Base-by-base conservation (phyloP, 2,329 filamentous ascomycete genomes). In the Verticillium longisporum region DNA sequence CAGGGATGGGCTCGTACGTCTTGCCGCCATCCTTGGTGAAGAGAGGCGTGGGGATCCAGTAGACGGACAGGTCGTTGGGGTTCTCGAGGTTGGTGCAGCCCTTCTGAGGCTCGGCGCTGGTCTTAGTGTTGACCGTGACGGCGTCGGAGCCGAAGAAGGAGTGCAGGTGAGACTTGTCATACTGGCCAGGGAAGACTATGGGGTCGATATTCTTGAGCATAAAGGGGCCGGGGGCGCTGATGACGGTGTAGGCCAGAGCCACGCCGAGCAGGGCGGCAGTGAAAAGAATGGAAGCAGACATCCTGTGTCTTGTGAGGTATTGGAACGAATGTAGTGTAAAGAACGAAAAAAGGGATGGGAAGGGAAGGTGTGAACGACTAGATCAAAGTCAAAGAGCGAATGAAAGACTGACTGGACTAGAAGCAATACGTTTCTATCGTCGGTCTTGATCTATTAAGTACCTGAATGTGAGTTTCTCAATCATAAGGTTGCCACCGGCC, bases 71-170 rank as follows among this genome's bases (percentile, higher is more conserved):
- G 60, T 81, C 78, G 61, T 81, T 80, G 32, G 77, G 75, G 69
- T 80, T 80, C 63, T 78, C 69, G 21, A 71, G 74, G 18, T 72
- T 76, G 32, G 77, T 75, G 71, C 78, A 81, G 13, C 78, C 78
- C 11, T 68, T 65, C 50, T 78, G 76, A 1, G 81, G 71, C 60
- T 72, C 68, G n/a, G 70, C 68, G 31, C 69, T 72, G 6, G 69
- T 69, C 34, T 66, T 70, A n/a, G 71, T 72, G 63, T 68, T 63
- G 62, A 68, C 63, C 1, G 70, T 75, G 26, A 72, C 64, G 37
- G 66, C 69, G 56, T 74, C 72, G 57, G 72, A 74, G 50, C 73
- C 73, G 62, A 75, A 75, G 65, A 73, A 74, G 10, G 71, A 71
- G 66, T 74, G 72, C 61, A 74, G 41, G 55, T 74, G 73, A 14